Conservation (phyloP, 2,329 filamentous ascomycete species). For the Massarina eburnea region DNA sequence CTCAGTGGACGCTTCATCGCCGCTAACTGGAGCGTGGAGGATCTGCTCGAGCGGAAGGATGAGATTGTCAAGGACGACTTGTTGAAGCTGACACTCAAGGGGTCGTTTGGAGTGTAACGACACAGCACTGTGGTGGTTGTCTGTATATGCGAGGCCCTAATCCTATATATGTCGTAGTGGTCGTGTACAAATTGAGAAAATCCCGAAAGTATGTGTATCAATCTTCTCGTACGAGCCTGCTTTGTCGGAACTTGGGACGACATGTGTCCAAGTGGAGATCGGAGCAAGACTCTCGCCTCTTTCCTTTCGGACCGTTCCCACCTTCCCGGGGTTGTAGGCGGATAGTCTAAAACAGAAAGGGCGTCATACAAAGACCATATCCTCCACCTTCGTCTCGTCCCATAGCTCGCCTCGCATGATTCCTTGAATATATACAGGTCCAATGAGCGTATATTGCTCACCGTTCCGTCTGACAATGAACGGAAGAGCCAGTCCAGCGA, state of each 20-base stretch:
- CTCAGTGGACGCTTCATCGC: slow-evolving; percentile 28
- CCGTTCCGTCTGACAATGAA: neutral
- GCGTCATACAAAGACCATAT: neutral
- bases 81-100: slow-evolving; percentile 19
- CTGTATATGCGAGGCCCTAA: too few relatives aligned
- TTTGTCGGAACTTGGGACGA: too few relatives aligned
- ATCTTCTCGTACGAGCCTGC: too few relatives aligned
- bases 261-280: too few relatives aligned
- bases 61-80: slow-evolving; percentile 17
- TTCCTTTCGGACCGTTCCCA: too few relatives aligned
- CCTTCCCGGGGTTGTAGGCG: too few relatives aligned
- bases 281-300: too few relatives aligned
- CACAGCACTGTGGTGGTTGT: too few relatives aligned
- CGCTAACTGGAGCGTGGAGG: slow-evolving; percentile 36
- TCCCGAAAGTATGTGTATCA: too few relatives aligned
- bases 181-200: too few relatives aligned
- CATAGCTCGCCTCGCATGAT: slow-evolving; percentile 2
- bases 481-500: neutral
- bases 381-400: neutral
- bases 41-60: slow-evolving; percentile 21
- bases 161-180: too few relatives aligned
- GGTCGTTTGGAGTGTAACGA: slow-evolving; percentile 12
- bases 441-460: neutral
- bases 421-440: neutral
- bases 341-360: too few relatives aligned